Evolutionary conservation across 441 rosid genomes (phyloP).

Genomic region (Mallotus japonicus): DNA sequence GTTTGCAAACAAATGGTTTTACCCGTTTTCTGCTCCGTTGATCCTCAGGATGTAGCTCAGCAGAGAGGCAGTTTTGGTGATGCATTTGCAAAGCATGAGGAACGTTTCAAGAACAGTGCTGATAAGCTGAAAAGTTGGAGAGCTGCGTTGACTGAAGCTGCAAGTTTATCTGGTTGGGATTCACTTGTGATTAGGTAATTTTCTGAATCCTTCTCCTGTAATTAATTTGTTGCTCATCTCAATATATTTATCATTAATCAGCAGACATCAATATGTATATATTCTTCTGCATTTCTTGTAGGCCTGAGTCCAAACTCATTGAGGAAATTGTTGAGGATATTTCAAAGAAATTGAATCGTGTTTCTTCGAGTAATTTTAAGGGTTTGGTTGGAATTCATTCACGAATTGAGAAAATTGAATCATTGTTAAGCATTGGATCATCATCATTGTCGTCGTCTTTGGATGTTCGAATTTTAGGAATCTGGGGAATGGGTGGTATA

Average conservation of each 20-base stretch:
- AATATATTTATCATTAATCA: no score
- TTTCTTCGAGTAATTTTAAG: no score
- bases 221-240: no score
- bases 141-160: neutral
- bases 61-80: neutral
- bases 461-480: constrained; percentile 12
- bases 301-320: neutral
- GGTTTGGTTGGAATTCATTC: constrained; percentile 7
- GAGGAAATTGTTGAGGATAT: neutral
- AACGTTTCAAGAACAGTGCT: neutral
- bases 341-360: neutral
- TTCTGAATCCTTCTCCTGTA: no score
- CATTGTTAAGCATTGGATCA: neutral
- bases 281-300: neutral
- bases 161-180: neutral
- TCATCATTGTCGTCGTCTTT: no score
- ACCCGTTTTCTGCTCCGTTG: neutral
- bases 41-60: neutral
- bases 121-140: neutral
- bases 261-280: no score
- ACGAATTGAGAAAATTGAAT: neutral
- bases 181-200: neutral
- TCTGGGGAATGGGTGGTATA: constrained; percentile 23
- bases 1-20: neutral
- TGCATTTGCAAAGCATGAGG: neutral